Base-by-base conservation (phyloP, 768 basidiomycete genomes). In the Trichaptum fuscoviolaceum region DNA sequence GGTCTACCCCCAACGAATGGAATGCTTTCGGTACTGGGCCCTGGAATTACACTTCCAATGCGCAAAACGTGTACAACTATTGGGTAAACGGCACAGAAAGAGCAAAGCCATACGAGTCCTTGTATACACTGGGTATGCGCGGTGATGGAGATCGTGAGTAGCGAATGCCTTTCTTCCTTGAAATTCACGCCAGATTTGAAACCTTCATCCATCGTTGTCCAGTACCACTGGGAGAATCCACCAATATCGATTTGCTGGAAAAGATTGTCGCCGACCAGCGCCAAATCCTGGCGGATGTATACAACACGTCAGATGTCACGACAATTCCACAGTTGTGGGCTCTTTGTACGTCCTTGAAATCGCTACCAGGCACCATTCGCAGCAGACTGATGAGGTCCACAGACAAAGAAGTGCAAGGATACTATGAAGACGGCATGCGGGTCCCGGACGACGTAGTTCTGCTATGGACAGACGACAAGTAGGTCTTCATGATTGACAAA, bases 401-500 rank as follows among this genome's bases (percentile, higher is more conserved):
- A 77, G 82, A 81, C 73, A 82, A 82, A 73, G 88, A 90, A 70
- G 90, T 90, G 7, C 82, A 87, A 71, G 86, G 83, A 0, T 89
- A 87, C 71, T 90, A 87, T 69, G 84, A 87, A 67, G 79, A 84
- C 63, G 87, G 87, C 12, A 78, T 89, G 80, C 77, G 76, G 4
- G 87, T 85, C 1, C 84, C 84, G 0, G 87, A 89, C 63, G 87
- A 89, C 72, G 77, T 89, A n/a, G 86, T 83, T 3, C 75, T 89
- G 1, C 77, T 89, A 26, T 89, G 88, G 89, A 77, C 88, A 0
- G 90, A 92, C 68, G 90, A 91, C 72, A 91, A 90, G 86, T 87
- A 62, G 35, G 80, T 70, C 70, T 63, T 6, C 30, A 35, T 15
- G 65, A 35, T 65, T 58, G 23, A 18, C 63, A 23, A 25, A 57